Evolutionary conservation across 2,329 filamentous ascomycete genomes (phyloP).

Genomic region (Massarina eburnea): DNA sequence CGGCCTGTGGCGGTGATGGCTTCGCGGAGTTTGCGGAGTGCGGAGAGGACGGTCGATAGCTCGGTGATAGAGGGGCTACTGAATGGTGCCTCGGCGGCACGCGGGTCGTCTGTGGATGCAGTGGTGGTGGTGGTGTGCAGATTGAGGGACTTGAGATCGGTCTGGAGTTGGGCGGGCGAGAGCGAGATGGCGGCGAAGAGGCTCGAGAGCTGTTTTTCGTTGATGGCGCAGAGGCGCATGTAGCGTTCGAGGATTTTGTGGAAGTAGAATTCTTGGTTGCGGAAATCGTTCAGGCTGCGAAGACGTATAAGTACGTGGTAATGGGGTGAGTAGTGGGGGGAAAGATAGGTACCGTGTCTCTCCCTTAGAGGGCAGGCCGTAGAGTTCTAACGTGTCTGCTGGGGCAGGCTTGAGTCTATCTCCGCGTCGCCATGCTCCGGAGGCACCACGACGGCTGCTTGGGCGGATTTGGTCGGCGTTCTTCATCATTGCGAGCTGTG

Average conservation of each 20-base stretch:
- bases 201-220: slow-evolving; percentile 71
- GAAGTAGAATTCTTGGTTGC: slow-evolving; percentile 83
- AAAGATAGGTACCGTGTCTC: slow-evolving; percentile 68
- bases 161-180: slow-evolving; percentile 6
- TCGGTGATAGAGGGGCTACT: slow-evolving; percentile 50
- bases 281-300: slow-evolving; percentile 59
- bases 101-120: slow-evolving; percentile 11
- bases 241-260: slow-evolving; percentile 85
- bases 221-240: slow-evolving; percentile 81
- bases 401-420: slow-evolving; percentile 67
- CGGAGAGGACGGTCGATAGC: slow-evolving; percentile 73
- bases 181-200: slow-evolving; percentile 69
- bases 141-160: slow-evolving; percentile 19
- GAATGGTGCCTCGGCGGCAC: slow-evolving; percentile 26
- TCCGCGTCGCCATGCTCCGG: slow-evolving; percentile 35
- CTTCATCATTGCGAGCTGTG: slow-evolving; percentile 22
- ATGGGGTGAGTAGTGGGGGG: not conserved
- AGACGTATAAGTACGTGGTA: not conserved
- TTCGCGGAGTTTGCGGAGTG: slow-evolving; percentile 89
- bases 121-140: slow-evolving; percentile 8
- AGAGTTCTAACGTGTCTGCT: slow-evolving; percentile 74
- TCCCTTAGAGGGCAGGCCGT: slow-evolving; percentile 88
- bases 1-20: slow-evolving; percentile 79
- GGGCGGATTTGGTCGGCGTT: slow-evolving; percentile 35
- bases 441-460: slow-evolving; percentile 41